Conservation (phyloP, 176 grass and related monocot genomes). For the Coix lacrymajobi region DNA sequence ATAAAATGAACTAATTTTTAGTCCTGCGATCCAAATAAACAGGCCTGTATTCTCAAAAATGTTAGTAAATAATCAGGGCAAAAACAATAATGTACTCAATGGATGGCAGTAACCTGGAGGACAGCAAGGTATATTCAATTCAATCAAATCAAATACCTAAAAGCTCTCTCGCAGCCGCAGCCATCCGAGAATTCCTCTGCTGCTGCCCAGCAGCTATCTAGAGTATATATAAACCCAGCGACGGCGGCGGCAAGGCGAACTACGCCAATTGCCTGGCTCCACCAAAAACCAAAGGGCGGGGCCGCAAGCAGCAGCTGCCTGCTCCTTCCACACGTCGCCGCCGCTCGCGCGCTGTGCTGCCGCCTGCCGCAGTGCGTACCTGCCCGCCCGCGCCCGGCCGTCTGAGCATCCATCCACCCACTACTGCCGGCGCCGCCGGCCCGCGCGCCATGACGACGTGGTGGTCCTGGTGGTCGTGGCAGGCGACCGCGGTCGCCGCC, state of each 20-base stretch:
- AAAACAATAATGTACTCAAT: neutral
- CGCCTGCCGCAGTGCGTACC: no score
- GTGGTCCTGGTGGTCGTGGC: slow-evolving; percentile 20
- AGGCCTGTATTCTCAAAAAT: neutral
- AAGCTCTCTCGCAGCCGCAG: neutral
- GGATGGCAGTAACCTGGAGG: neutral
- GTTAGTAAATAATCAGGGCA: neutral
- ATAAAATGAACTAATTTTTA: no score
- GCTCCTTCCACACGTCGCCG: neutral
- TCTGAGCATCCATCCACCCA: no score
- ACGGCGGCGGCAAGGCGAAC: neutral
- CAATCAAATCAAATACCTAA: neutral
- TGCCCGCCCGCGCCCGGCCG: no score
- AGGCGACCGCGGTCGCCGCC: slow-evolving; percentile 23
- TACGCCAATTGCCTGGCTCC: slow-evolving; percentile 10
- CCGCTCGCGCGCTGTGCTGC: no score
- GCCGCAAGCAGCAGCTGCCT: neutral
- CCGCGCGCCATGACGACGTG: neutral
- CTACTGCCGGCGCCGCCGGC: no score
- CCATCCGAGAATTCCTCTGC: slow-evolving; percentile 1
- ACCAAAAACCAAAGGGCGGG: slow-evolving; percentile 8
- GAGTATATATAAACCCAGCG: slow-evolving; percentile 23
- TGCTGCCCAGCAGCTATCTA: neutral
- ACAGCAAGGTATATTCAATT: neutral
- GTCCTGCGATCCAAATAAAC: no score